These are phyloP conservation scores for Dichotomocladium elegans DNA, from an alignment of 371 early-diverging fungal species.

Conservation along the genomic window DNA sequence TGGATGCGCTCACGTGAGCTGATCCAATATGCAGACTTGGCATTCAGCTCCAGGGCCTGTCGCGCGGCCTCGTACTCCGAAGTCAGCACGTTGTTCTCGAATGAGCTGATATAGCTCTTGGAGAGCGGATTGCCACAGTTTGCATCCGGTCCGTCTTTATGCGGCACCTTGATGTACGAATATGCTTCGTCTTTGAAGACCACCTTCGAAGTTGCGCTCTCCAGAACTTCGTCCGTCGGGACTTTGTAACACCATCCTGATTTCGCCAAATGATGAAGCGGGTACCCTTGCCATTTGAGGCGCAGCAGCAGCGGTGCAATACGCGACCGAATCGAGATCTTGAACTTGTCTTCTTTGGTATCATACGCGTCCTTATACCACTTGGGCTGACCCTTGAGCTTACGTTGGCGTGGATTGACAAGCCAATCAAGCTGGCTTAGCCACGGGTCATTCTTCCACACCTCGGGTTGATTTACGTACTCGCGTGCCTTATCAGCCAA, in stretches of 20 bases:
- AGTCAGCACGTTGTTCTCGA: constrained; percentile 77
- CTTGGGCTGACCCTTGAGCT: constrained; percentile 72
- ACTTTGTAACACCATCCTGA: constrained; percentile 87
- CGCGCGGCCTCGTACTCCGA: constrained; percentile 71
- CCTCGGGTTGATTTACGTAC: constrained; percentile 19
- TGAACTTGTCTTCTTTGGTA: constrained; percentile 45
- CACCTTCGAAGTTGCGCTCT: constrained; percentile 10
- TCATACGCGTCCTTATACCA: constrained; percentile 89
- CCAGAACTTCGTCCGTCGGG: constrained; percentile 6
- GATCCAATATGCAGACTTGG: constrained; percentile 91
- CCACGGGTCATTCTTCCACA: constrained; percentile 73
- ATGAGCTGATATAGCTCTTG: constrained; percentile 72
- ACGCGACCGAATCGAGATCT: constrained; percentile 69
- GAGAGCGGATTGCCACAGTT: constrained; percentile 88
- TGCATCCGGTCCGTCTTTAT: constrained; percentile 78
- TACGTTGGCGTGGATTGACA: constrained; percentile 40
- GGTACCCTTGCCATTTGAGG: constrained; percentile 82
- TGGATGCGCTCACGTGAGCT: constrained; percentile 79
- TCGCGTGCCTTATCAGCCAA: constrained; percentile 71
- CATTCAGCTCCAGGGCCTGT: constrained; percentile 76
- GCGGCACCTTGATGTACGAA: constrained; percentile 76
- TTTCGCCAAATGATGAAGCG: constrained; percentile 62
- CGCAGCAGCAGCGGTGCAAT: constrained; percentile 80
- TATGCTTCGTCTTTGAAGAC: constrained; percentile 35
- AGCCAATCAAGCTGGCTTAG: constrained; percentile 86